Base-by-base conservation (phyloP, 2,329 filamentous ascomycete genomes). In the Cladosporium austrohemisphaericum region DNA sequence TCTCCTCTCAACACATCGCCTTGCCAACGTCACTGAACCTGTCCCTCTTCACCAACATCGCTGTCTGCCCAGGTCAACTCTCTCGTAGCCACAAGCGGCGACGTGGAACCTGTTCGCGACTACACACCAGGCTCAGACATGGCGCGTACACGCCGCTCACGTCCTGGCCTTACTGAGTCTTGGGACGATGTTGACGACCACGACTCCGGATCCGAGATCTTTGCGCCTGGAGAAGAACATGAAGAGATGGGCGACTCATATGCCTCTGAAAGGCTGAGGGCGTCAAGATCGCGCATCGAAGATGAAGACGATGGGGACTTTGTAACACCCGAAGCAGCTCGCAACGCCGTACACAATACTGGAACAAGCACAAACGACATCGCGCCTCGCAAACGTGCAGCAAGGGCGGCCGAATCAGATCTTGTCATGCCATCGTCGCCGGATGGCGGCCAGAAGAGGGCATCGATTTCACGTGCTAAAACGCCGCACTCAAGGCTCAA, bases 401-500 rank as follows among this genome's bases (percentile, higher is more conserved):
- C 23, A 37, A 29, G 46, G 48, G 11, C 33, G 38, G 5, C 16
- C 32, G 23, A 40, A 23, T 69, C 70, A 6, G 65, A 67, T 49
- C 64, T 74, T 50, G 68, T 73, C 49, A 74, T 73, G 71, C 72
- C 72, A 6, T 61, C 66, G 7, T 64, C 61, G 36, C 62, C 61
- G 11, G 56, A 65, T 22, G 55, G 53, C 11, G 49, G 41, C 28
- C 26, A 32, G 33, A 54, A 41, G 51, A 52, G 49, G 41, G 56
- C 55, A 5, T 52, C 52, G 8, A 58, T 40, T 31, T 37, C 38
- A 9, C 20, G 57, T 4, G 47, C 56, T 2, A 50, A 48, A 16
- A 60, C 61, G 14, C 63, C 62, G 19, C 60, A 59, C 31, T 57
- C 62, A 29, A 47, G 63, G 19, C 31, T 64, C 43, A 64, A 64